Base-by-base conservation (phyloP, 139 green algal genomes). In the Chlorella sp. region DNA sequence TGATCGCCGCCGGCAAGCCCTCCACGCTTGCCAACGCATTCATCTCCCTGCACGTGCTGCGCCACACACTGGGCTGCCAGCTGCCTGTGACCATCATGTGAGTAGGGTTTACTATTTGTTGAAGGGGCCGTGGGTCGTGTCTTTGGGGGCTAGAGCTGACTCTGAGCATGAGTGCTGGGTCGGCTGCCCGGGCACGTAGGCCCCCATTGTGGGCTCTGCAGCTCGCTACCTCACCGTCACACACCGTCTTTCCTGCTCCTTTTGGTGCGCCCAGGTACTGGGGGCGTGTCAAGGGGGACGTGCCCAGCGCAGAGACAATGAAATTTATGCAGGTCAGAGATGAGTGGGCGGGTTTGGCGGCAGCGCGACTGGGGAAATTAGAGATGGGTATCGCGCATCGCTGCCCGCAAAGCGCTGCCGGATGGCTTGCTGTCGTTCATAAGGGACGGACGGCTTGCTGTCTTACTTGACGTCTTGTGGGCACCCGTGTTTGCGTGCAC, bases 1-100 rank as follows among this genome's bases (percentile, higher is more conserved):
- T 92, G 12, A 68, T 92, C 30, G 69, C 89, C 9, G 89, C 89
- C 18, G 89, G 83, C 71, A 69, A 48, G 26, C 48, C 68, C 16
- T 30, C 40, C 48, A 39, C 64, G 32, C 22, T 90, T 26, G 75
- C 86, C 68, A 92, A 90, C 76, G 61, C 89, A 7, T 92, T 92
- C 83, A 75, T 90, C 0, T 61, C 37, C 48, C 64, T 92, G 9
- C 80, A 88, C 2, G 75, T 90, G 48, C 85, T 92, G 39, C 75
- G 89, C 15, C 53, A 92, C 83, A 61, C 73, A 5, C 40, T 92
- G 1, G 34, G 34, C 48, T 92, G 85, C 39, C 80, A 15, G 9
- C 73, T 92, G 48, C 89, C 89, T 7, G 34, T 90, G 5, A 90
- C 77, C 53, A 61, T 92, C 78, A 83, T 78, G 83, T 88, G 64